phyloP scores from a whole-genome alignment of 139 green algal species.

The Ulvella scutata region DNA sequence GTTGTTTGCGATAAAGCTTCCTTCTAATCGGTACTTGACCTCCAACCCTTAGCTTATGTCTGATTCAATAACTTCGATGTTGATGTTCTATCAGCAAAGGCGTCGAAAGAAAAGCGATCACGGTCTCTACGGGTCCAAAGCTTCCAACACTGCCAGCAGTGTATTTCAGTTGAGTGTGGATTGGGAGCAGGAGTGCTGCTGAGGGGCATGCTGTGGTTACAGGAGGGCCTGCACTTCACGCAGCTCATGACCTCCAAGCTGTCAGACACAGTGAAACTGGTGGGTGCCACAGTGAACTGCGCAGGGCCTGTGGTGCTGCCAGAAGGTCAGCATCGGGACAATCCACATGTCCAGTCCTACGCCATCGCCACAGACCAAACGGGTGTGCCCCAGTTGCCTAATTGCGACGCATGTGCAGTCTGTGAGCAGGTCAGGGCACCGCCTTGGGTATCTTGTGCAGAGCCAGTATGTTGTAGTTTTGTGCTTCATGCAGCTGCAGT shows the following conservation, averaged over 20 bases:
- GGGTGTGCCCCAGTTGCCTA: too few species aligned
- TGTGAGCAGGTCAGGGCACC: too few species aligned
- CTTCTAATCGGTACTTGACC: not conserved
- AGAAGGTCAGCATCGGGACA: not conserved
- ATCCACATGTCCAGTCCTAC: slow-evolving; percentile 15
- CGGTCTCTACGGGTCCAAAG: not conserved
- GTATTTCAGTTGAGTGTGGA: not conserved
- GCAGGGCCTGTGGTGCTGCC: not conserved
- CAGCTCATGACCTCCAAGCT: not conserved
- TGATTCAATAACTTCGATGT: slow-evolving; percentile 3
- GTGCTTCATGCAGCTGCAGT: too few species aligned
- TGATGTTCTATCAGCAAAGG: not conserved
- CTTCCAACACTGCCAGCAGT: not conserved
- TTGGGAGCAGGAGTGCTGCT: not conserved
- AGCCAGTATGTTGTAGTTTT: too few species aligned
- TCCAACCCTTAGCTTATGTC: not conserved
- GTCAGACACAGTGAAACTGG: slow-evolving; percentile 6
- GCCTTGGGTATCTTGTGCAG: too few species aligned
- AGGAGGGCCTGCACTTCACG: slow-evolving; percentile 2
- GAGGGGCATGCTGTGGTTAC: not conserved
- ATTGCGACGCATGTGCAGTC: too few species aligned
- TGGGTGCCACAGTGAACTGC: slow-evolving; percentile 20
- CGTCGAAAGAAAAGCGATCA: not conserved
- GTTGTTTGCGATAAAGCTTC: not conserved
- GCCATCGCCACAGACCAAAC: slow-evolving; percentile 8